These are phyloP conservation scores for Xylariaceae sp. DNA, from an alignment of 2,329 filamentous ascomycete genomes.

Conservation along the genomic window DNA sequence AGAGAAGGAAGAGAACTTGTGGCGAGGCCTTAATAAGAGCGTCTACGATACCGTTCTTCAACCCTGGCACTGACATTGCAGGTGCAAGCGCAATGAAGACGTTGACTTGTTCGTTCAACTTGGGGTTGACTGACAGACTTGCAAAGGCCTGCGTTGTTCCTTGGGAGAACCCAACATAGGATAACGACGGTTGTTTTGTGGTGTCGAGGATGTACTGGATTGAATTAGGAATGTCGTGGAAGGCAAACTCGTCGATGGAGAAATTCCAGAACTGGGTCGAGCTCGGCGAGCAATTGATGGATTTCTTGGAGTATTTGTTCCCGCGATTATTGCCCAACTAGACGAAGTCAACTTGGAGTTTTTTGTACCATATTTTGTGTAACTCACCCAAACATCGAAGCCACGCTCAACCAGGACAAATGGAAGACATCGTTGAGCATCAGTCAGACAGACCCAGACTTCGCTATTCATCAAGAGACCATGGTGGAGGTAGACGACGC, in stretches of 20 bases:
- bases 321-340: constrained; percentile 95
- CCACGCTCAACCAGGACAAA: constrained; percentile 89
- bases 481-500: constrained; percentile 92
- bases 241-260: constrained; percentile 97
- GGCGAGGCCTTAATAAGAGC: constrained; percentile 93
- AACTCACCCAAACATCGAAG: constrained; percentile 89
- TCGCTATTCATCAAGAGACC: constrained; percentile 98
- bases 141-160: constrained; percentile 97
- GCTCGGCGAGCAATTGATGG: constrained; percentile 74
- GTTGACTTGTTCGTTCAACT: constrained; percentile 89
- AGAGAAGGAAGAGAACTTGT: constrained; percentile 88
- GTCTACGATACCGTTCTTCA: constrained; percentile 90
- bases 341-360: constrained; percentile 26
- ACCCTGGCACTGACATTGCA: constrained; percentile 92
- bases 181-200: constrained; percentile 82
- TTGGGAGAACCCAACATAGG: constrained; percentile 97
- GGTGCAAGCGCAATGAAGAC: constrained; percentile 96
- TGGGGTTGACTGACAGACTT: constrained; percentile 87
- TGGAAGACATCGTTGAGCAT: constrained; percentile 83
- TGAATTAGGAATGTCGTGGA: constrained; percentile 94
- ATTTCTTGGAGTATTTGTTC: constrained; percentile 99
- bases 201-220: constrained; percentile 90
- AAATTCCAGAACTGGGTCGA: constrained; percentile 92
- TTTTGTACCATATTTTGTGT: neutral
- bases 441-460: constrained; percentile 94